Evolutionary conservation across 2,329 filamentous ascomycete genomes (phyloP), one percentile per base, ranked within the genome.

Genomic region (Penicillium sp.): DNA sequence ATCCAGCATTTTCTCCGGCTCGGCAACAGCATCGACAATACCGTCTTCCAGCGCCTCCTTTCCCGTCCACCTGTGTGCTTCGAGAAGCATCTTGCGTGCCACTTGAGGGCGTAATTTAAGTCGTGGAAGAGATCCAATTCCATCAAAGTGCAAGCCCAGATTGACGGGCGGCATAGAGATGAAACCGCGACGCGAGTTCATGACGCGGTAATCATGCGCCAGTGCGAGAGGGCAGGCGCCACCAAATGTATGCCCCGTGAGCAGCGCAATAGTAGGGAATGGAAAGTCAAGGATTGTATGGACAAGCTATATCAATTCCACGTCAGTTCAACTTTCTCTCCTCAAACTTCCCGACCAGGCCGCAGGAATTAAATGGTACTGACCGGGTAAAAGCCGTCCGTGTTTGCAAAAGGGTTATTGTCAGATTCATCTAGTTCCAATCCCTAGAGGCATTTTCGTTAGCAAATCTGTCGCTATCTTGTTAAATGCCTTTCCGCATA

Each of bases 371-470:
- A 27, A 24, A 38, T 69, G 13, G 1, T 73, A 41, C 76, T 74
- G 18, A 82, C 81, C 46, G 83, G 82, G 10, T 78, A 80, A 49
- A 84, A 86, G 24, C 74, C 76, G 59, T 79, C 82, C 14, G 75
- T 74, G 35, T 86, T 84, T 68, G 77, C 83, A 48, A 76, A 79
- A 24, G 79, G 76, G 57, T 78, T 79, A 14, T 70, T 73, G 43
- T 77, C 74, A 10, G 64, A 59, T 56, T 79, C 76, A 41, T 78
- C 76, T 3, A 79, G 64, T 27, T 79, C 77, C 13, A 79, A 63
- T 2, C 75, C 76, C 49, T 67, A 41, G 10, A 18, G 11, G 4
- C 20, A 20, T 24, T 18, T 16, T 8, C 7, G 18, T 50, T 10
- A 45, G 35, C 22, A 11, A 30, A 4, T 3, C 11, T 7, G 5